These are phyloP conservation scores for Jaapia argillacea DNA, from an alignment of 768 basidiomycete genomes.

Conservation along the genomic window DNA sequence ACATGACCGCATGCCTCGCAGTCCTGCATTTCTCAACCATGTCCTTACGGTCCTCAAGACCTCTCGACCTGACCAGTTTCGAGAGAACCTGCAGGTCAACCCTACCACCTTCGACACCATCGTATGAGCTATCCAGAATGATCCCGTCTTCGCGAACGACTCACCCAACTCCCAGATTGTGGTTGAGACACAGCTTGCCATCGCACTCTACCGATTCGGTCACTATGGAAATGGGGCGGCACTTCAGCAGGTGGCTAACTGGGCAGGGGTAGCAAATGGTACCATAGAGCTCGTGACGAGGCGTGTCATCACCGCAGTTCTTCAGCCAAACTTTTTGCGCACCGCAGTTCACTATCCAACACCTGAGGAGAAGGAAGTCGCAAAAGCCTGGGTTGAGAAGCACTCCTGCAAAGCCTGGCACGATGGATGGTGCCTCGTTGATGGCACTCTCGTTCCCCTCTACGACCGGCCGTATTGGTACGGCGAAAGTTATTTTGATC, in stretches of 20 bases:
- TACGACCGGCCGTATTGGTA: slow-evolving; percentile 20
- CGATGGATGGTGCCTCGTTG: slow-evolving; percentile 25
- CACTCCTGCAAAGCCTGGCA: slow-evolving; percentile 24
- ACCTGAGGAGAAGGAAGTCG: slow-evolving; percentile 22
- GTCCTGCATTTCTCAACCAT: slow-evolving; percentile 6
- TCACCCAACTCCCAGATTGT: slow-evolving; percentile 17
- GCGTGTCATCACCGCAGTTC: slow-evolving; percentile 22
- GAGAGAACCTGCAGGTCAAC: slow-evolving; percentile 17
- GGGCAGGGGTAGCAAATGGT: slow-evolving; percentile 27
- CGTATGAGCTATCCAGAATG: slow-evolving; percentile 10
- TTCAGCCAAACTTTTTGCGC: slow-evolving; percentile 14
- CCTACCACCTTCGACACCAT: slow-evolving; percentile 26
- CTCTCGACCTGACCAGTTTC: slow-evolving; percentile 18
- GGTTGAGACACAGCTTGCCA: slow-evolving; percentile 23
- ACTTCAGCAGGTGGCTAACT: slow-evolving; percentile 22
- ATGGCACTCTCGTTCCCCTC: slow-evolving; percentile 29
- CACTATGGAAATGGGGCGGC: slow-evolving; percentile 28
- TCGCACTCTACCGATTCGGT: slow-evolving; percentile 29
- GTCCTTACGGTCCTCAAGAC: slow-evolving; percentile 14
- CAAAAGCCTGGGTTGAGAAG: slow-evolving; percentile 26
- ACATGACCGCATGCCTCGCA: slow-evolving; percentile 5
- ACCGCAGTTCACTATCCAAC: slow-evolving; percentile 19
- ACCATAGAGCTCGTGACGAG: slow-evolving; percentile 18
- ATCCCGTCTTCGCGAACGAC: slow-evolving; percentile 19
- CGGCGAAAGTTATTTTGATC: slow-evolving; percentile 28